Percentiles rank a stretch among this genome's conserved stretches.
Conservation (phyloP, 352 stramenopile species). For the Pythium biforme region DNA sequence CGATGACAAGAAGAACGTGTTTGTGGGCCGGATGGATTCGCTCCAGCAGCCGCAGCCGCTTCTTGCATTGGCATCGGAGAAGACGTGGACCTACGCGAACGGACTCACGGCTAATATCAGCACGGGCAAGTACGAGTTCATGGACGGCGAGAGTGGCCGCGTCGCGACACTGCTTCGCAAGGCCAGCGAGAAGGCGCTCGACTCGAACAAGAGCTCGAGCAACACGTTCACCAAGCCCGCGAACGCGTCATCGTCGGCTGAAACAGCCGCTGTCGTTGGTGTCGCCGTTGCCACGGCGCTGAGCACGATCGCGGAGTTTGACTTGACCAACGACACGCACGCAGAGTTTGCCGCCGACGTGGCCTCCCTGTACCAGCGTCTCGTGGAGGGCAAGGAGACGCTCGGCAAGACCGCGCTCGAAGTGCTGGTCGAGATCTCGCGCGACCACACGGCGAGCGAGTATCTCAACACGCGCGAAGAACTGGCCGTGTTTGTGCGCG, state of each 20-base stretch:
- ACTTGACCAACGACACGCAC: conserved; percentile 19
- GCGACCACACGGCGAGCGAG: conserved; percentile 41
- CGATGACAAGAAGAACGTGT: conserved; percentile 23
- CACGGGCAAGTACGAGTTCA: conserved; percentile 55
- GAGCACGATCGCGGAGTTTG: not conserved
- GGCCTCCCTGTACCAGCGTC: conserved; percentile 47
- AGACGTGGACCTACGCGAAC: conserved; percentile 45
- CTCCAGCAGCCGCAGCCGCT: conserved; percentile 36
- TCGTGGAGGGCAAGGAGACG: conserved; percentile 42
- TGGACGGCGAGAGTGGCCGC: conserved; percentile 35
- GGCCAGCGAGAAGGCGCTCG: conserved; percentile 28
- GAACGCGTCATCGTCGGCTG: conserved; percentile 12
- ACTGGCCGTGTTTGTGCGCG: conserved; percentile 39
- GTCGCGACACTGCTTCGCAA: conserved; percentile 28
- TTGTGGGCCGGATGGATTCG: conserved; percentile 51
- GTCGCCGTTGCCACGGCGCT: not conserved
- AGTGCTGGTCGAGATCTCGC: conserved; percentile 38
- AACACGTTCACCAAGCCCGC: conserved; percentile 33
- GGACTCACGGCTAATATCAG: conserved; percentile 41
- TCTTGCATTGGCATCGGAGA: conserved; percentile 29
- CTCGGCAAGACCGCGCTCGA: conserved; percentile 28
- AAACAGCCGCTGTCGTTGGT: not conserved
- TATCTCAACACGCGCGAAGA: conserved; percentile 30
- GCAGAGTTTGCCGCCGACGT: conserved; percentile 49
- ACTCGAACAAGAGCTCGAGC: conserved; percentile 40